phyloP scores from a whole-genome alignment of 495 filamentous ascomycete species.

The Aspergillus nanangensis region DNA sequence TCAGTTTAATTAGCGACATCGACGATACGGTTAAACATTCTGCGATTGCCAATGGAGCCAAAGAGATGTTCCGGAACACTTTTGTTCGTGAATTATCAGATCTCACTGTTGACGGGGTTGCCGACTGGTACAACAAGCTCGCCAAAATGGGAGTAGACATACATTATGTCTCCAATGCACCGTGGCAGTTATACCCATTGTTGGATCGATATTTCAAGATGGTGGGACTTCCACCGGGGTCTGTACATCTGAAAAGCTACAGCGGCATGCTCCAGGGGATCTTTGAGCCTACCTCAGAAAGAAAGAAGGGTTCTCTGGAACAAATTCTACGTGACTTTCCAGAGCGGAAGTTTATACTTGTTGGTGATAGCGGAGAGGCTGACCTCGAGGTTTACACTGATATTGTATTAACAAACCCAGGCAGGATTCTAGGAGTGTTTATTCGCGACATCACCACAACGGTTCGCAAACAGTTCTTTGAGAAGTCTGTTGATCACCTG shows the following conservation, averaged over 20 bases:
- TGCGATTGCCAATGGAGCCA: conserved; percentile 76
- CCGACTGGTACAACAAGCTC: conserved; percentile 80
- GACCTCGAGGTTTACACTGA: conserved; percentile 98
- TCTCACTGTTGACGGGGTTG: conserved; percentile 78
- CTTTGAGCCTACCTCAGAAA: conserved; percentile 92
- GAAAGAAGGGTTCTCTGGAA: conserved; percentile 84
- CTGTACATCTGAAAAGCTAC: conserved; percentile 93
- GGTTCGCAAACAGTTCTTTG: conserved; percentile 66
- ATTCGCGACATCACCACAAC: conserved; percentile 91
- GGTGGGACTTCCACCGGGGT: conserved; percentile 78
- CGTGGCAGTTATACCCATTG: conserved; percentile 93
- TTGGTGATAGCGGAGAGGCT: conserved; percentile 94
- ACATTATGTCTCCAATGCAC: conserved; percentile 91
- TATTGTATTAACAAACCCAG: conserved; percentile 76
- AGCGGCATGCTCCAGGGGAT: conserved; percentile 94
- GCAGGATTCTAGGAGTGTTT: conserved; percentile 77
- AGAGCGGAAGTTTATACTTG: conserved; percentile 79
- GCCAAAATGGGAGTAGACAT: conserved; percentile 75
- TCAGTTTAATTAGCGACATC: conserved; percentile 95
- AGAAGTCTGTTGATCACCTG: conserved; percentile 53
- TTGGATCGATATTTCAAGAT: conserved; percentile 75
- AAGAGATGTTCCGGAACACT: conserved; percentile 92
- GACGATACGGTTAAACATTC: conserved; percentile 98
- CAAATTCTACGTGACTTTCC: conserved; percentile 87
- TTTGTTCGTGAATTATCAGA: conserved; percentile 83